Percentiles rank a stretch among this genome's conserved stretches.
These are phyloP conservation scores for Leishmania aethiopica DNA, from an alignment of 208 protist genomes.

Conservation along the genomic window DNA sequence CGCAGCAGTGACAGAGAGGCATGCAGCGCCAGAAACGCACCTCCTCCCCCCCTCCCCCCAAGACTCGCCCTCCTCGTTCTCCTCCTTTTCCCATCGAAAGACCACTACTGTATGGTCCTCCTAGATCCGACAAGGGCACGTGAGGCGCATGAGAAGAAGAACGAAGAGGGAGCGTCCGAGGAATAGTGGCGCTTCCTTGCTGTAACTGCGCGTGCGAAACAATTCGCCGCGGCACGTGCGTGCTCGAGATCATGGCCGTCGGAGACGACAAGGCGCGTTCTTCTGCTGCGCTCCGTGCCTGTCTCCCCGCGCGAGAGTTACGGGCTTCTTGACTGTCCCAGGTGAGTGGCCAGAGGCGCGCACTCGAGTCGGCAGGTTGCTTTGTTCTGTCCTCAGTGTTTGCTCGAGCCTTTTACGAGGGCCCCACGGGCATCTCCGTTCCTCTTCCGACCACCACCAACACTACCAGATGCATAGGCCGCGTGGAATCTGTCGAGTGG, in stretches of 20 bases:
- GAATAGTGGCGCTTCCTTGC: not conserved
- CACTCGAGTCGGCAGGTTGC: not conserved
- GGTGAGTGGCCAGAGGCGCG: not conserved
- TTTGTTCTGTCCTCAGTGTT: not conserved
- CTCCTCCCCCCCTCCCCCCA: too few relatives aligned
- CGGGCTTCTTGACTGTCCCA: not conserved
- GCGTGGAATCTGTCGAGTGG: not conserved
- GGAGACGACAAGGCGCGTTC: not conserved
- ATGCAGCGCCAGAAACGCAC: not conserved
- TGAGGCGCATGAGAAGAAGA: not conserved
- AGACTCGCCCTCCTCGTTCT: not conserved
- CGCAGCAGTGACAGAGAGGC: not conserved
- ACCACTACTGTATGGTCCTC: not conserved
- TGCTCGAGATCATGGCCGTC: not conserved
- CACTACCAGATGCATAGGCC: not conserved
- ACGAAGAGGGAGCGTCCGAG: not conserved
- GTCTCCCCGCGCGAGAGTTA: not conserved
- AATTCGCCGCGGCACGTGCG: not conserved
- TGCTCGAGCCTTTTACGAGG: not conserved
- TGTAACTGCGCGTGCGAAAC: not conserved
- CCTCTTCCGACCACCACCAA: too few relatives aligned
- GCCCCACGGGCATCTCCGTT: not conserved
- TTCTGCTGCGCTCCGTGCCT: not conserved
- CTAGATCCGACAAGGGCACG: not conserved
- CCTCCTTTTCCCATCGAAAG: not conserved